These are phyloP conservation scores for Colletotrichum liaoningense DNA, from an alignment of 2,329 filamentous ascomycete species.

Conservation along the genomic window DNA sequence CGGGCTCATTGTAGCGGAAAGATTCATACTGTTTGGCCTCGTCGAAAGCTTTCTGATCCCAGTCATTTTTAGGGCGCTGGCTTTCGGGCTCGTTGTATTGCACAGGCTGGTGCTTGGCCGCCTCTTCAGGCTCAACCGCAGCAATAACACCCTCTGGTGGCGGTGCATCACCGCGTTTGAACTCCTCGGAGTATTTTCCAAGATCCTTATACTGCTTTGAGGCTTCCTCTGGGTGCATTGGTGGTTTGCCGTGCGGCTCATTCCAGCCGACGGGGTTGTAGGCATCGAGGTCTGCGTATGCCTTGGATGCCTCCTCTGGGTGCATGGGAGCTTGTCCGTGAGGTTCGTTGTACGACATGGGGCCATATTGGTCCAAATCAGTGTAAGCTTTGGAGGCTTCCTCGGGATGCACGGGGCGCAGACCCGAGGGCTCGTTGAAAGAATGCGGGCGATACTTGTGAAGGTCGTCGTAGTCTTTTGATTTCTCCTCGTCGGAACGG, in stretches of 20 bases:
- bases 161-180: constrained; percentile 39
- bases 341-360: constrained; percentile 37
- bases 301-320: constrained; percentile 29
- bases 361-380: constrained; percentile 53
- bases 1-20: constrained; percentile 49
- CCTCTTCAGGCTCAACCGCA: constrained; percentile 18
- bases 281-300: constrained; percentile 30
- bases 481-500: constrained; percentile 49
- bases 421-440: constrained; percentile 50
- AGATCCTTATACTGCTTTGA: constrained; percentile 52
- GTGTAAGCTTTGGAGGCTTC: constrained; percentile 51
- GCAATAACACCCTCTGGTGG: constrained; percentile 15
- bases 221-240: constrained; percentile 44
- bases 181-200: constrained; percentile 43
- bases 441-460: constrained; percentile 45
- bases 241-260: constrained; percentile 38
- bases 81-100: constrained; percentile 28
- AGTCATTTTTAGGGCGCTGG: constrained; percentile 47
- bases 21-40: constrained; percentile 54
- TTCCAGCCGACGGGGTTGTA: constrained; percentile 38
- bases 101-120: constrained; percentile 27
- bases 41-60: constrained; percentile 45
- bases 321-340: constrained; percentile 35
- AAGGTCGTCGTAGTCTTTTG: constrained; percentile 53
- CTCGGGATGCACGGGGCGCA: constrained; percentile 43